A percentile compares a stretch with the other conserved stretches of the same genome.
Conservation (phyloP, 805 yeast genomes). For the Starmerella geochares region DNA sequence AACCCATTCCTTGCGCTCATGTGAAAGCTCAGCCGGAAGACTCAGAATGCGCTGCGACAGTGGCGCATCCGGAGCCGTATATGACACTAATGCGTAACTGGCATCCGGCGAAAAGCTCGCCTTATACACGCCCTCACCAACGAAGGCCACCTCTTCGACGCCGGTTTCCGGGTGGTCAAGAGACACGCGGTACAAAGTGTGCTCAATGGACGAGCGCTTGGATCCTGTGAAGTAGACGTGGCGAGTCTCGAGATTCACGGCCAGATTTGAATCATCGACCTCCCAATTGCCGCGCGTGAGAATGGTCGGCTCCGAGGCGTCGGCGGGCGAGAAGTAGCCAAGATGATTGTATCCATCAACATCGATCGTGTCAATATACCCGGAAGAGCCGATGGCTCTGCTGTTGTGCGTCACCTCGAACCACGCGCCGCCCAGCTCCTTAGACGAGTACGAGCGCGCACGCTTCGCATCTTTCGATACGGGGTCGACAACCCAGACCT, state of each 20-base stretch:
- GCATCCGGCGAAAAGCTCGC: constrained; percentile 74
- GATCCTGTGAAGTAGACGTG: constrained; percentile 60
- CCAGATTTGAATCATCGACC: constrained; percentile 60
- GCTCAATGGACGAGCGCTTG: constrained; percentile 64
- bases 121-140: constrained; percentile 52
- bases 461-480: constrained; percentile 33
- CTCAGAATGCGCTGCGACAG: constrained; percentile 56
- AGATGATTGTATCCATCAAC: constrained; percentile 54
- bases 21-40: constrained; percentile 32
- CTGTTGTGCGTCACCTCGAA: constrained; percentile 65
- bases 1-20: constrained; percentile 29
- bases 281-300: constrained; percentile 83
- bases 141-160: constrained; percentile 41
- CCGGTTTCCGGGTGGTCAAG: constrained; percentile 39
- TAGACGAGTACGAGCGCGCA: constrained; percentile 40
- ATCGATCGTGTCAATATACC: constrained; percentile 64
- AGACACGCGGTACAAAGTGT: constrained; percentile 68
- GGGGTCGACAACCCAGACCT: constrained; percentile 45
- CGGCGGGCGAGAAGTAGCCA: constrained; percentile 72
- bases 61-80: constrained; percentile 74
- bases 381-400: constrained; percentile 43
- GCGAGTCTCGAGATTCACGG: constrained; percentile 41
- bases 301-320: constrained; percentile 41
- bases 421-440: constrained; percentile 49
- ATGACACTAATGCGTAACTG: constrained; percentile 57